Evolutionary conservation across 2,329 filamentous ascomycete genomes (phyloP), one percentile per base, ranked within the genome.

Genomic region (Colletotrichum sp.): DNA sequence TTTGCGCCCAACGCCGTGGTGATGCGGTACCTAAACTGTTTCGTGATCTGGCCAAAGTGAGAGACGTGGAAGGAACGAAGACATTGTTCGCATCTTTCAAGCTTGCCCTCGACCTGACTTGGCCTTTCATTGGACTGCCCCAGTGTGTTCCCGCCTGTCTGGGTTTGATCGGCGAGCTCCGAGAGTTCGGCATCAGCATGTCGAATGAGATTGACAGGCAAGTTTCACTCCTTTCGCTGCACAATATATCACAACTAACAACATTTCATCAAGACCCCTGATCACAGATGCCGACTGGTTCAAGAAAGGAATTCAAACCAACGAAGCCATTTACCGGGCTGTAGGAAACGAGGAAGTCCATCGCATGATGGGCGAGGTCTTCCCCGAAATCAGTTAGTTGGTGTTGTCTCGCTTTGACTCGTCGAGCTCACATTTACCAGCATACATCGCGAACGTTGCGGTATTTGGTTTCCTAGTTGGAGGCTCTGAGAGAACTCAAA

Each of bases 171-270:
- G 24, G 55, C 0, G 55, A 59, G 15, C 55, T 59, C 8, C 55
- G 24, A 28, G 21, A 16, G 24, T 1, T 59, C 26, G 55, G 24
- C 3, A 59, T 59, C 0, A 1, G 24, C 55, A 26, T 59, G 7
- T 26, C 55, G 24, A 18, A 28, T 18, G 0, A 28, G 55, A 59
- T 59, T 15, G 55, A 59, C n/a, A 24, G 55, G 55, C 13, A 57
- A 57, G 6, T 10, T 18, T n/a, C 5, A 44, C 18, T 6, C 16
- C 16, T 9, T 18, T 44, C 16, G 39, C 39, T 6, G 6, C 30
- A 32, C 10, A 0, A n/a, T 7, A 13, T 6, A 3, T n/a, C n/a
- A 49, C n/a, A 49, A 28, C 3, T 24, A 2, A 26, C 5, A 2
- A 57, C 18, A 6, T 16, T 6, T 8, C 24, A 59, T 28, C 7